These are phyloP conservation scores for Colletotrichum sp. DNA, from an alignment of 2,329 filamentous ascomycete genomes.

Conservation along the genomic window DNA sequence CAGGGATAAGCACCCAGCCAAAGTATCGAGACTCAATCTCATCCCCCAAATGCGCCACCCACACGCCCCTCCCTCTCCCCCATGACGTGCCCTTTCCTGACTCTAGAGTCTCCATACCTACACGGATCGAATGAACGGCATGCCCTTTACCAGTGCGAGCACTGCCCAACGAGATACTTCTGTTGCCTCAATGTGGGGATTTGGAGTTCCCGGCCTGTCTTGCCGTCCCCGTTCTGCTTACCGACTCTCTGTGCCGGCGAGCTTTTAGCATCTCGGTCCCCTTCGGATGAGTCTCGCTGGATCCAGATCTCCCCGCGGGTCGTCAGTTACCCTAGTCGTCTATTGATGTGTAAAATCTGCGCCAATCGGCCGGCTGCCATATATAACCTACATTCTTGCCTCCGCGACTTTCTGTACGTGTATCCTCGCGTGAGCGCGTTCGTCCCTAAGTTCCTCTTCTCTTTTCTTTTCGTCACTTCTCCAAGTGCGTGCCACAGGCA, in stretches of 20 bases:
- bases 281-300: background rate
- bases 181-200: background rate
- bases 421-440: background rate
- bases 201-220: slow-evolving; percentile 17
- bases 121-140: slow-evolving; percentile 1
- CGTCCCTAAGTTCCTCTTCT: too few relatives aligned
- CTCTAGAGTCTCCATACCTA: background rate
- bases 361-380: background rate
- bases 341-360: background rate
- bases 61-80: background rate
- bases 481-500: background rate
- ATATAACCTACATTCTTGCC: background rate
- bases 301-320: slow-evolving; percentile 4
- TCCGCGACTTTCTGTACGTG: background rate
- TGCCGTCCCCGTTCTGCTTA: slow-evolving; percentile 12
- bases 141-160: background rate
- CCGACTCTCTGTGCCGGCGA: slow-evolving; percentile 13
- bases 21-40: background rate
- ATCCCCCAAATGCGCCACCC: background rate
- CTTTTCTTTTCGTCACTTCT: background rate
- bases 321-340: background rate
- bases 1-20: slow-evolving; percentile 9
- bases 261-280: background rate
- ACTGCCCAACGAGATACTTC: background rate
- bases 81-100: background rate